Percentiles rank a stretch among this genome's conserved stretches.
Evolutionary conservation across 1,284 basidiomycete genomes (phyloP).

Genomic region (Cystobasidiaceae sp.): DNA sequence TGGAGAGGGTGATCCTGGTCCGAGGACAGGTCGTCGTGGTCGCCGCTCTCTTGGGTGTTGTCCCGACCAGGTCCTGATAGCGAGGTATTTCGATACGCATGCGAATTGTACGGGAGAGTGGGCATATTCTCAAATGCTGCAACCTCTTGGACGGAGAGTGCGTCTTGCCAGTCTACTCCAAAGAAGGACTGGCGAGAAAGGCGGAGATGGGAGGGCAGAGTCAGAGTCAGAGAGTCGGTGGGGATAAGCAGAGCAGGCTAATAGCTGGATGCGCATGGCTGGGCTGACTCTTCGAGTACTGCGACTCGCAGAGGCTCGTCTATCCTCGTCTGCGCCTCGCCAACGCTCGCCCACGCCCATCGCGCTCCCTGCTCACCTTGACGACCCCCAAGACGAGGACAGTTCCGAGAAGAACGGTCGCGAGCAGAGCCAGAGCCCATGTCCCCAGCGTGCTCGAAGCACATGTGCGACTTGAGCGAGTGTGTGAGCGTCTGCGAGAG

Average conservation of each 20-base stretch:
- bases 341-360: no score
- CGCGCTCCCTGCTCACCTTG: slow-evolving; percentile 52
- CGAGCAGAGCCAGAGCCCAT: slow-evolving; percentile 65
- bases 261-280: neutral
- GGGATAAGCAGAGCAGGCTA: neutral
- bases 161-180: slow-evolving; percentile 69
- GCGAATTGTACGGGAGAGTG: slow-evolving; percentile 6
- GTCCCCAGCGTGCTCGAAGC: neutral
- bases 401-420: slow-evolving; percentile 80
- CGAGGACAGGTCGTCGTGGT: neutral
- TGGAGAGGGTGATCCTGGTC: neutral
- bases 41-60: no score
- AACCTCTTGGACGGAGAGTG: slow-evolving; percentile 72
- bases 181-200: slow-evolving; percentile 57
- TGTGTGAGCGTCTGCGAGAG: neutral
- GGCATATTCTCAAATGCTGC: neutral
- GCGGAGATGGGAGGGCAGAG: no score
- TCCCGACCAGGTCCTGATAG: no score
- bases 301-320: no score
- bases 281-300: no score
- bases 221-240: neutral
- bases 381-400: slow-evolving; percentile 85
- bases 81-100: no score
- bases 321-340: neutral
- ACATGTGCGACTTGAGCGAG: neutral